Percentiles rank a stretch among this genome's conserved stretches.
Evolutionary conservation across 2,329 filamentous ascomycete genomes (phyloP).

Genomic region (Aspergillus persii): DNA sequence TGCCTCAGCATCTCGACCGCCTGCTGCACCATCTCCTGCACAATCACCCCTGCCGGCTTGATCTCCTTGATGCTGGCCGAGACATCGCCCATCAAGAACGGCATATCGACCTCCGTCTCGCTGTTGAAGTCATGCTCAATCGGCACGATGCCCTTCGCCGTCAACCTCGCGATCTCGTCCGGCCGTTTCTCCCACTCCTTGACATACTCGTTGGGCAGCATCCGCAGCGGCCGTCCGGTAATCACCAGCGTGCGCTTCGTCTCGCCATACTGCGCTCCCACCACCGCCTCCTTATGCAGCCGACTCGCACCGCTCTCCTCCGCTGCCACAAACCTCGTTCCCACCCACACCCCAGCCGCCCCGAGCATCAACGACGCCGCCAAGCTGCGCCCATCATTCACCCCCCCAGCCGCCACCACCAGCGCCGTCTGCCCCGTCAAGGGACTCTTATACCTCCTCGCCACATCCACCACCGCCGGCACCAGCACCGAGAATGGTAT

Average conservation of each 20-base stretch:
- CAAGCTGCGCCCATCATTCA: slow-evolving; percentile 76
- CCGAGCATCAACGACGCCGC: slow-evolving; percentile 84
- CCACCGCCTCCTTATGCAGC: slow-evolving; percentile 80
- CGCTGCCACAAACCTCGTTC: slow-evolving; percentile 84
- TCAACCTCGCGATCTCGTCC: slow-evolving; percentile 71
- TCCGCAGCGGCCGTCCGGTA: slow-evolving; percentile 75
- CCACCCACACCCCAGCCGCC: slow-evolving; percentile 87
- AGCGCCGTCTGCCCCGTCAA: slow-evolving; percentile 69
- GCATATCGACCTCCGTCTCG: slow-evolving; percentile 77
- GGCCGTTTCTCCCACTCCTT: slow-evolving; percentile 75
- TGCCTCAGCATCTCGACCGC: slow-evolving; percentile 66
- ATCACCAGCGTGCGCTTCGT: slow-evolving; percentile 81
- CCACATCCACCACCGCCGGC: slow-evolving; percentile 82
- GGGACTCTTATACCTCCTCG: slow-evolving; percentile 66
- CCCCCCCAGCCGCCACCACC: slow-evolving; percentile 86
- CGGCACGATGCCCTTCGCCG: slow-evolving; percentile 73
- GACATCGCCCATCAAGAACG: slow-evolving; percentile 93
- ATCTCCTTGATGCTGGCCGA: slow-evolving; percentile 73
- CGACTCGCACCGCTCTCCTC: slow-evolving; percentile 77
- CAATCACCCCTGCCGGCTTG: slow-evolving; percentile 77
- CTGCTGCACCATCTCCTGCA: slow-evolving; percentile 84
- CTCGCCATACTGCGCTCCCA: slow-evolving; percentile 73
- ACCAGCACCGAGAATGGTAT: slow-evolving; percentile 83
- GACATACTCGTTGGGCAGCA: slow-evolving; percentile 81
- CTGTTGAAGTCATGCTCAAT: slow-evolving; percentile 79